Base-by-base conservation (phyloP, 2,329 filamentous ascomycete genomes). In the Zymoseptoria ardabiliae region DNA sequence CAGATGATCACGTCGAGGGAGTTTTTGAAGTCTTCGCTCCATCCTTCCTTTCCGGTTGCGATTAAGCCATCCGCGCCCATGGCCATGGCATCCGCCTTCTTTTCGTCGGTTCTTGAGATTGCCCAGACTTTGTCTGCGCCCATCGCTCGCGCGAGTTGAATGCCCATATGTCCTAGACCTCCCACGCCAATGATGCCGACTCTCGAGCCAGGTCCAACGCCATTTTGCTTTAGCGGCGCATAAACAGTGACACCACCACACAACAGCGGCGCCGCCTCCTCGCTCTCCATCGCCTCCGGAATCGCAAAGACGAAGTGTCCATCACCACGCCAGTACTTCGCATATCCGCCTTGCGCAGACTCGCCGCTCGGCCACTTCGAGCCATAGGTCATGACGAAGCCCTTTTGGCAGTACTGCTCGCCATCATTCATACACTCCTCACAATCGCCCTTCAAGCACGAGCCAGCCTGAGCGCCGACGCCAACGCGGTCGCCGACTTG, bases 231-330 rank as follows among this genome's bases (percentile, higher is more conserved):
- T 17, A 94, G 74, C 0, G 90, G 89, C 3, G 82, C 81, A 70
- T 83, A 94, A 0, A 87, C 82, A 0, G 90, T 94, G 57, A 93
- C 80, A 2, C 90, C 89, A 1, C 85, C 90, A 69, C 90, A 93
- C 22, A 93, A 79, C 77, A 93, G 83, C 1, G 89, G 88, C 1
- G 88, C 82, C 2, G 81, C 82, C 58, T 79, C 74, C n/a, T 76
- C 77, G 19, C 75, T 78, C 2, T 73, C 68, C 25, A 85, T 61
- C 0, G 62, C 67, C 6, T 79, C 76, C 0, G 82, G 82, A 58
- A 85, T 83, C 63, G 73, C 76, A 66, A 83, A 75, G 0, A 78
- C 79, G 63, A 89, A 91, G 63, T 82, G 79, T 22, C 64, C 62
- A 22, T 60, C 52, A n/a, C 62, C 63, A 25, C 84, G 77, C 70